These are phyloP conservation scores for Rossbeevera mucosa DNA, from an alignment of 768 basidiomycete species.

Conservation along the genomic window DNA sequence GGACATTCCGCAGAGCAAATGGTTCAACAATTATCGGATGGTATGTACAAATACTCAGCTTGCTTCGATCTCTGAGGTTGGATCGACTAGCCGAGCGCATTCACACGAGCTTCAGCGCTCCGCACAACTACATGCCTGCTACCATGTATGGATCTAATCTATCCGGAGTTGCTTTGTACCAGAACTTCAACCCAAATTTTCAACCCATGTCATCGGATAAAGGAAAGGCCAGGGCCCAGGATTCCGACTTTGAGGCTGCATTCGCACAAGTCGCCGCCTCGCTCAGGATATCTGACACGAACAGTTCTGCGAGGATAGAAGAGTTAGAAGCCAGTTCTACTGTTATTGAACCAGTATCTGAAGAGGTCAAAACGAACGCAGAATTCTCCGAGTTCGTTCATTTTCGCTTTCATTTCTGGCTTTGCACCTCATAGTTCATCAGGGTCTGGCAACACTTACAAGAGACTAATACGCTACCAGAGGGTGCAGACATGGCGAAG, in stretches of 20 bases:
- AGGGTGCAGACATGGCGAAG: slow-evolving; percentile 61
- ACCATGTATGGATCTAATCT: slow-evolving; percentile 32
- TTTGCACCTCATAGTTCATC: slow-evolving; percentile 3
- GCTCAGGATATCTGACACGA: slow-evolving; percentile 37
- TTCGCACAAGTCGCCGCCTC: slow-evolving; percentile 66
- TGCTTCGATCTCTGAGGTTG: slow-evolving; percentile 2
- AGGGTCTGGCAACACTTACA: slow-evolving; percentile 65
- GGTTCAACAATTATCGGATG: slow-evolving; percentile 23
- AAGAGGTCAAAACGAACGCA: slow-evolving; percentile 22
- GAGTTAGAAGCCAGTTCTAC: slow-evolving; percentile 46
- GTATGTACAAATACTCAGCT: slow-evolving; percentile 7
- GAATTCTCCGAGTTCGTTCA: slow-evolving; percentile 56
- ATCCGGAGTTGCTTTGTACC: slow-evolving; percentile 33
- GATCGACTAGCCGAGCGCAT: slow-evolving; percentile 31
- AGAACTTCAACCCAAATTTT: slow-evolving; percentile 24
- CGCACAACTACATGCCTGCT: slow-evolving; percentile 35
- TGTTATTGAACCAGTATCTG: slow-evolving; percentile 39
- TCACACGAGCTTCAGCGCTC: slow-evolving; percentile 34
- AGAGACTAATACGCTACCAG: slow-evolving; percentile 52
- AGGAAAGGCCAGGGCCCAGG: slow-evolving; percentile 76
- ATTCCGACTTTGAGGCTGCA: slow-evolving; percentile 82
- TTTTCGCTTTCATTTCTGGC: not conserved
- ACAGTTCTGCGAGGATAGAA: slow-evolving; percentile 45
- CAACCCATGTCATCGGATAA: slow-evolving; percentile 33
- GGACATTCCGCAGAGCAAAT: slow-evolving; percentile 32